These are phyloP conservation scores for Pseudogymnoascus sp. DNA, from an alignment of 2,329 filamentous ascomycete genomes.

Conservation along the genomic window DNA sequence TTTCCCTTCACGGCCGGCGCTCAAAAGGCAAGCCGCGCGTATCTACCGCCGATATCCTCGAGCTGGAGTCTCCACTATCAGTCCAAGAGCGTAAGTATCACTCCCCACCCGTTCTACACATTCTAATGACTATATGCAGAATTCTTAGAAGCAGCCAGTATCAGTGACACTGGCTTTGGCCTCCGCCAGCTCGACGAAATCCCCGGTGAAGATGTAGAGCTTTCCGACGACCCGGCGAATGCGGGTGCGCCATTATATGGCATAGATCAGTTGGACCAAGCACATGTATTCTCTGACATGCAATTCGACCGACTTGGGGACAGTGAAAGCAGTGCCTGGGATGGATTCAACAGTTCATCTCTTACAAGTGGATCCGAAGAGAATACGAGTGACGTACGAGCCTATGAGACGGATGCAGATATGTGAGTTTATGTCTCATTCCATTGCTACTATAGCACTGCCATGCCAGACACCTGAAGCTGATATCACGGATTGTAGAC, in stretches of 20 bases:
- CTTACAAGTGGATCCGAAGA: slow-evolving; percentile 13
- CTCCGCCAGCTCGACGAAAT: slow-evolving; percentile 38
- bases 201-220: slow-evolving; percentile 37
- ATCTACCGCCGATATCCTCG: slow-evolving; percentile 14
- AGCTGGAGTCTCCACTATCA: slow-evolving; percentile 15
- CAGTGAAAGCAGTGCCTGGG: not conserved
- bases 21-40: not conserved
- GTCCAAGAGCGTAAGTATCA: slow-evolving; percentile 16
- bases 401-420: slow-evolving; percentile 21
- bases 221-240: slow-evolving; percentile 23
- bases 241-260: slow-evolving; percentile 11
- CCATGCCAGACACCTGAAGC: not conserved
- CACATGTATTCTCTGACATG: not conserved
- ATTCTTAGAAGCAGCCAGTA: slow-evolving; percentile 23
- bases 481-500: slow-evolving; percentile 21
- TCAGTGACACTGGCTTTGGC: slow-evolving; percentile 39
- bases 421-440: slow-evolving; percentile 16
- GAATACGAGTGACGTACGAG: slow-evolving; percentile 13
- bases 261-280: slow-evolving; percentile 10
- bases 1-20: slow-evolving; percentile 16
- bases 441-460: not conserved
- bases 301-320: not conserved
- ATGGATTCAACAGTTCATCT: slow-evolving; percentile 13
- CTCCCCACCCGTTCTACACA: slow-evolving; percentile 13
- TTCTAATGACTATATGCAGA: slow-evolving; percentile 14